These are phyloP conservation scores for Mycena leptocephala DNA, from an alignment of 768 basidiomycete genomes.

Conservation along the genomic window DNA sequence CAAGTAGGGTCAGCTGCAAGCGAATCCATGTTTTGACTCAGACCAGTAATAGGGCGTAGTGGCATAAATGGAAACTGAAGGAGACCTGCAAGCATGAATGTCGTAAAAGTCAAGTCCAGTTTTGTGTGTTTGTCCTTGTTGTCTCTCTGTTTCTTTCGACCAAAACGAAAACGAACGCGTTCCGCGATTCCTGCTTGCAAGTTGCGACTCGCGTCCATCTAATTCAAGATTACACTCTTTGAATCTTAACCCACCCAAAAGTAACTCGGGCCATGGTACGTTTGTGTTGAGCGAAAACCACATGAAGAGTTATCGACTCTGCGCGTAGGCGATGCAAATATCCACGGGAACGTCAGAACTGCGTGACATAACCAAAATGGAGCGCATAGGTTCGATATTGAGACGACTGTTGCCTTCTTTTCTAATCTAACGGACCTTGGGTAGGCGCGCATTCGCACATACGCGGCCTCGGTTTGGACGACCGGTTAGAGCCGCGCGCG, in stretches of 20 bases:
- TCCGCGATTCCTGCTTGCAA: too few relatives aligned
- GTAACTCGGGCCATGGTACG: constrained; percentile 12
- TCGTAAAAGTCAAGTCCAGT: too few relatives aligned
- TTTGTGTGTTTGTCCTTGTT: neutral
- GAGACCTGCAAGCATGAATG: too few relatives aligned
- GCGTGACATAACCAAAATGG: constrained; percentile 93
- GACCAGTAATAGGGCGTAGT: too few relatives aligned
- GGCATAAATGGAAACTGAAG: too few relatives aligned
- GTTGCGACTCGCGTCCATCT: neutral
- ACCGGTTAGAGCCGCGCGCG: constrained; percentile 89
- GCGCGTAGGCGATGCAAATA: constrained; percentile 76
- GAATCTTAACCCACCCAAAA: neutral
- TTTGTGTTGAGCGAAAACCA: neutral
- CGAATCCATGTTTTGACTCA: too few relatives aligned
- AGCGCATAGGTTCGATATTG: constrained; percentile 81
- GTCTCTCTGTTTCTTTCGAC: neutral
- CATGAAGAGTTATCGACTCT: neutral
- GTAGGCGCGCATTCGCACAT: constrained; percentile 95
- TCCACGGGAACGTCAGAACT: constrained; percentile 85
- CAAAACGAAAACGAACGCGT: neutral
- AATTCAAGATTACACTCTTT: neutral
- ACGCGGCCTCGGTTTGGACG: constrained; percentile 94
- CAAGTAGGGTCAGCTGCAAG: too few relatives aligned
- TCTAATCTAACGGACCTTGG: constrained; percentile 13
- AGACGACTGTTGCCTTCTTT: neutral